Evolutionary conservation across 768 basidiomycete species (phyloP).

Genomic region (Strobilomyces dryophilus): DNA sequence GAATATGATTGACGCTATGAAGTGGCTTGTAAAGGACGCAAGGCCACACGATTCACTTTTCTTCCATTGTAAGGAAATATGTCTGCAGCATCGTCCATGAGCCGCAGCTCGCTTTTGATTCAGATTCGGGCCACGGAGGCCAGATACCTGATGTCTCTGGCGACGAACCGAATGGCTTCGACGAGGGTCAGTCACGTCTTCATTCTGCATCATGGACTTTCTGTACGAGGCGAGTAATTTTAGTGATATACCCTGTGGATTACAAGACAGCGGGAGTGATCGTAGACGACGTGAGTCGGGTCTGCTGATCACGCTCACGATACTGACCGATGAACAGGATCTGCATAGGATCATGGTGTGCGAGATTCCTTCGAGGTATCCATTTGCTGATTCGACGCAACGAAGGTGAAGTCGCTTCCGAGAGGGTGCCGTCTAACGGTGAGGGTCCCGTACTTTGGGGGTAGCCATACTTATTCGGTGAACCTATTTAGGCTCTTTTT

Average conservation of each 20-base stretch:
- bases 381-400: neutral
- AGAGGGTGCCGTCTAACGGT: slow-evolving; percentile 64
- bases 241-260: slow-evolving; percentile 89
- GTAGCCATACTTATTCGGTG: neutral
- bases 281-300: slow-evolving; percentile 59
- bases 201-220: neutral
- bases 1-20: slow-evolving; percentile 58
- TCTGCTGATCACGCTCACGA: neutral
- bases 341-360: slow-evolving; percentile 42
- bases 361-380: neutral
- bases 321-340: slow-evolving; percentile 23
- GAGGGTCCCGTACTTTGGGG: slow-evolving; percentile 4
- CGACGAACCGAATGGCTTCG: slow-evolving; percentile 75
- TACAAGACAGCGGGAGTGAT: slow-evolving; percentile 74
- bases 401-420: slow-evolving; percentile 50
- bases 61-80: slow-evolving; percentile 53
- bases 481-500: slow-evolving; percentile 36
- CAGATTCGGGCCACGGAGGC: slow-evolving; percentile 95
- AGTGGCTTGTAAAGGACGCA: slow-evolving; percentile 68
- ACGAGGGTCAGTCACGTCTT: slow-evolving; percentile 54
- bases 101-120: neutral
- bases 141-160: slow-evolving; percentile 76
- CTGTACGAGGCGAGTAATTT: neutral
- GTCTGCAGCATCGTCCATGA: neutral
- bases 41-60: slow-evolving; percentile 69